These are phyloP conservation scores for Postia placenta DNA, from an alignment of 768 basidiomycete species.

Conservation along the genomic window DNA sequence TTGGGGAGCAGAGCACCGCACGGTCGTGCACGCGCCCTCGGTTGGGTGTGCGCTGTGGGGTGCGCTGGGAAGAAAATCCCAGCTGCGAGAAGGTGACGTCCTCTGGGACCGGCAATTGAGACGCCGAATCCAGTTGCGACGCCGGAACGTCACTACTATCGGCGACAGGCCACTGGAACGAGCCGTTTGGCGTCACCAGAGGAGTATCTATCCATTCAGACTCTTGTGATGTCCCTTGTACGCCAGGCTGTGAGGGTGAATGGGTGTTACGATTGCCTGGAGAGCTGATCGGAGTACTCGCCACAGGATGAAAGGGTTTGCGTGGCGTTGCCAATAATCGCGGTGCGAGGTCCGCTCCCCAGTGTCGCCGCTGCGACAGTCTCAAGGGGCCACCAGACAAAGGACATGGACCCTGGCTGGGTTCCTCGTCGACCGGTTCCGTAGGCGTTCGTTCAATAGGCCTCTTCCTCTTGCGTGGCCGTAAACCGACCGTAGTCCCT, in stretches of 20 bases:
- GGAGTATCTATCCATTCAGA: slow-evolving; percentile 48
- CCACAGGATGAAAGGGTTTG: not conserved
- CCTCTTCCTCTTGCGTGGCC: slow-evolving; percentile 20
- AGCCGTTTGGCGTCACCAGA: slow-evolving; percentile 47
- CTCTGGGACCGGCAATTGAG: slow-evolving; percentile 16
- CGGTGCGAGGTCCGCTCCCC: slow-evolving; percentile 3
- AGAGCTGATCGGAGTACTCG: not conserved
- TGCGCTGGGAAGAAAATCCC: slow-evolving; percentile 23
- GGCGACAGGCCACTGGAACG: slow-evolving; percentile 36
- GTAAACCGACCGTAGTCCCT: slow-evolving; percentile 6
- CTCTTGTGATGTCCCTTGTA: slow-evolving; percentile 33
- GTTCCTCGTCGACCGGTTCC: slow-evolving; percentile 25
- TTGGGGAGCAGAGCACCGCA: slow-evolving; percentile 3
- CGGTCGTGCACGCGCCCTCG: too few species aligned
- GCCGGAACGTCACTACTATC: slow-evolving; percentile 28
- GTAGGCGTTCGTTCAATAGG: slow-evolving; percentile 27
- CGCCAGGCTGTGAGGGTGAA: slow-evolving; percentile 5
- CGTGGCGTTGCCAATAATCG: slow-evolving; percentile 3
- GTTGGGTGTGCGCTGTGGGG: slow-evolving; percentile 8
- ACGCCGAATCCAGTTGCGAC: slow-evolving; percentile 32
- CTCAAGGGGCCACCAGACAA: not conserved
- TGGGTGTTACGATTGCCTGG: not conserved
- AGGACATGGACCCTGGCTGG: not conserved
- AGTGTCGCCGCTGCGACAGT: not conserved
- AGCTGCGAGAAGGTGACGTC: slow-evolving; percentile 33